Conservation (phyloP, 768 basidiomycete genomes). For the Russula sp. region DNA sequence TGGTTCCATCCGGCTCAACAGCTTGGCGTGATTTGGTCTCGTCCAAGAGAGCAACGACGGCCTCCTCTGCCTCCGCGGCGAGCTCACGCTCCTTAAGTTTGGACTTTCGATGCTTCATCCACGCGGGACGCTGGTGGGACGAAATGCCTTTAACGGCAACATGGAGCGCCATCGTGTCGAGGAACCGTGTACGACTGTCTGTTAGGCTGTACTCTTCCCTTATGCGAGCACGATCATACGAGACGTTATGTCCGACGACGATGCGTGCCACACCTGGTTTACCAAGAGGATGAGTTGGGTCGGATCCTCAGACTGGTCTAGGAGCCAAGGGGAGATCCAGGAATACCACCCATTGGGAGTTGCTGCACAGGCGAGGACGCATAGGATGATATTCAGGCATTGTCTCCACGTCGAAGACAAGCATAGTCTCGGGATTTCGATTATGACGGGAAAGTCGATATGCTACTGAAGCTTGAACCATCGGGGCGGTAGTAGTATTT, state of each 20-base stretch:
- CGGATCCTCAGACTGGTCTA: constrained; percentile 54
- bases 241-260: constrained; percentile 92
- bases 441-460: constrained; percentile 64
- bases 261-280: constrained; percentile 52
- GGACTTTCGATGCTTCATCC: constrained; percentile 81
- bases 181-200: constrained; percentile 69
- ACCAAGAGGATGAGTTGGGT: constrained; percentile 77
- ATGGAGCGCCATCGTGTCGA: constrained; percentile 95
- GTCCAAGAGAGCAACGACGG: constrained; percentile 52
- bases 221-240: constrained; percentile 85
- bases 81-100: constrained; percentile 55
- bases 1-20: constrained; percentile 42
- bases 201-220: constrained; percentile 75
- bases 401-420: constrained; percentile 93
- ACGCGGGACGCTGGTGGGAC: constrained; percentile 89
- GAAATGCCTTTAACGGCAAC: constrained; percentile 93
- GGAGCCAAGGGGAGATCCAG: constrained; percentile 94
- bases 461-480: constrained; percentile 72
- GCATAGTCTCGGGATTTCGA: constrained; percentile 63
- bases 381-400: constrained; percentile 76
- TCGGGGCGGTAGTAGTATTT: constrained; percentile 70
- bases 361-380: constrained; percentile 89
- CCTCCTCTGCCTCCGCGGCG: constrained; percentile 61
- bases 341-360: constrained; percentile 87
- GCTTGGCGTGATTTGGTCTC: constrained; percentile 40